Percentiles rank a stretch among this genome's conserved stretches.
phyloP scores from a whole-genome alignment of 2,329 filamentous ascomycete genomes.

The Sclerotinia glacialis region DNA sequence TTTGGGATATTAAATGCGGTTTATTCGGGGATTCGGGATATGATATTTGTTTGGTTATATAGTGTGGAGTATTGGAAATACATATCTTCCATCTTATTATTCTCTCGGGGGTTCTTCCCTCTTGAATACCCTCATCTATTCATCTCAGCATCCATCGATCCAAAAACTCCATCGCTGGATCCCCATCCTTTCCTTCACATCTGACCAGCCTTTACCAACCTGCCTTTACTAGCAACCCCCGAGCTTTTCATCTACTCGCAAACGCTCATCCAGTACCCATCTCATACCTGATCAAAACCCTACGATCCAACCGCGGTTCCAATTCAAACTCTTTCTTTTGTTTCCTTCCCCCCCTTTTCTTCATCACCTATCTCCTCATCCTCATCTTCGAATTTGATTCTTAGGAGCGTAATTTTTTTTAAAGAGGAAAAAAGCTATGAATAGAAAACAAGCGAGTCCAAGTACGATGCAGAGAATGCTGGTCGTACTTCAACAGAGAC shows the following conservation, averaged over 20 bases:
- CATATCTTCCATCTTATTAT: too few species aligned
- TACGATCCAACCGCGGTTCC: background rate
- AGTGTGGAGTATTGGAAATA: too few species aligned
- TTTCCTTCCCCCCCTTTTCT: background rate
- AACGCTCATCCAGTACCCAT: background rate
- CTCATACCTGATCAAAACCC: background rate
- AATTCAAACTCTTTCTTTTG: background rate
- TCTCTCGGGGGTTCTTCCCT: too few species aligned
- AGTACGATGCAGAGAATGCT: background rate
- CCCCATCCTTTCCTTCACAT: too few species aligned
- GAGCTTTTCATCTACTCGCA: background rate
- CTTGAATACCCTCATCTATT: too few species aligned
- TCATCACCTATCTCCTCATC: background rate
- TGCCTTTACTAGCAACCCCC: background rate
- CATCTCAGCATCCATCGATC: background rate
- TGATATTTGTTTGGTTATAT: too few species aligned
- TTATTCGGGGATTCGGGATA: too few species aligned
- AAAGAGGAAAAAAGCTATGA: background rate
- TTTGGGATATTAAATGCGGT: too few species aligned
- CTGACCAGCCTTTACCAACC: too few species aligned
- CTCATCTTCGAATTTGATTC: too few species aligned
- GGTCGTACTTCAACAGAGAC: background rate
- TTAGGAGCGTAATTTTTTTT: background rate
- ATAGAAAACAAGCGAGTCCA: background rate
- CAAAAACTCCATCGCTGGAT: background rate